Evolutionary conservation across 352 stramenopile genomes (phyloP).

Genomic region (Lagenidium giganteum): DNA sequence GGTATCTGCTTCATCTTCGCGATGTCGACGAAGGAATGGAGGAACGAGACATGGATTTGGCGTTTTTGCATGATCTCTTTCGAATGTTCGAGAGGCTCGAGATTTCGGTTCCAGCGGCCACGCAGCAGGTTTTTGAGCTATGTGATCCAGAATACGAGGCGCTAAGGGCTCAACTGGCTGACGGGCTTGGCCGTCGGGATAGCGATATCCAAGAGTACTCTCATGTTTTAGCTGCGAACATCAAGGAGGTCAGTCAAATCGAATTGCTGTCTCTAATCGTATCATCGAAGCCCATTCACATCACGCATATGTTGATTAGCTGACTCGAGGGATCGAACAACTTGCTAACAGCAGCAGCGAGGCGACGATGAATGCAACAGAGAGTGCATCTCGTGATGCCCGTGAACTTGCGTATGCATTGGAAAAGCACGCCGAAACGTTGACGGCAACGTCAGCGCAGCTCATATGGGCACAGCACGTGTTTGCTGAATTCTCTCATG

Average conservation of each 20-base stretch:
- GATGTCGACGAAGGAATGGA: slow-evolving; percentile 41
- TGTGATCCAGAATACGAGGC: slow-evolving; percentile 24
- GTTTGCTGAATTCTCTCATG: slow-evolving; percentile 29
- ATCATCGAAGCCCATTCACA: too few relatives aligned
- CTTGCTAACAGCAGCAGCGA: slow-evolving; percentile 27
- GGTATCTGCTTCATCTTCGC: slow-evolving; percentile 44
- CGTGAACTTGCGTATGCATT: slow-evolving; percentile 18
- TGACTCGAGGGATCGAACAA: slow-evolving; percentile 7
- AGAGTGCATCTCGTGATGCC: slow-evolving; percentile 26
- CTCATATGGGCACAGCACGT: slow-evolving; percentile 34
- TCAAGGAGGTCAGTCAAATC: slow-evolving; percentile 26
- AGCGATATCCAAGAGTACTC: slow-evolving; percentile 22
- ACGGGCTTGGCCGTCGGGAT: slow-evolving; percentile 14
- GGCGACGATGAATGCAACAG: slow-evolving; percentile 24
- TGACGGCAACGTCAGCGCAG: slow-evolving; percentile 19
- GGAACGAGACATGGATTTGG: slow-evolving; percentile 40
- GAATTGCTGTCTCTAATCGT: too few relatives aligned
- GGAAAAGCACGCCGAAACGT: slow-evolving; percentile 19
- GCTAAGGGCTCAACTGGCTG: slow-evolving; percentile 14
- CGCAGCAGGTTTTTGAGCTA: slow-evolving; percentile 19
- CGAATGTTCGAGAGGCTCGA: slow-evolving; percentile 23
- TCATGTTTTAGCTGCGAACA: slow-evolving; percentile 6
- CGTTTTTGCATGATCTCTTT: slow-evolving; percentile 42
- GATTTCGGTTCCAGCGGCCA: slow-evolving; percentile 24
- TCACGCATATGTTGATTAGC: not conserved